Evolutionary conservation across 176 grass and related monocot species (phyloP).

Genomic region (Triticum timopheevii): DNA sequence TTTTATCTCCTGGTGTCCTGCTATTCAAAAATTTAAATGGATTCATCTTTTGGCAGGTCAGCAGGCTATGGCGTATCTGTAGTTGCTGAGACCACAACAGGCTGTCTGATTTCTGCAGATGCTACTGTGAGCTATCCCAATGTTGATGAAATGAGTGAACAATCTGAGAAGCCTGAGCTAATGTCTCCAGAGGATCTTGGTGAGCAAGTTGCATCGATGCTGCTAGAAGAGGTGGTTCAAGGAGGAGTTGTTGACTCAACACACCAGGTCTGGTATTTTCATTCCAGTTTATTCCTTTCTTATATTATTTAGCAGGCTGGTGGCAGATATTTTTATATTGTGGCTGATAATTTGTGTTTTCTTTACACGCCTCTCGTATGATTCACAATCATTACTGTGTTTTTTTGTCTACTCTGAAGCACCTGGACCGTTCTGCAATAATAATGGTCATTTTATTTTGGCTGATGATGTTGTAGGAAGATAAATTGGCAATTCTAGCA

Average conservation of each 20-base stretch:
- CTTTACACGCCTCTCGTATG: background rate
- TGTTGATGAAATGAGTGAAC: constrained; percentile 63
- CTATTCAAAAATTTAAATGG: background rate
- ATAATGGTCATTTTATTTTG: background rate
- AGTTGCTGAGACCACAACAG: constrained; percentile 87
- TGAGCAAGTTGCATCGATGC: constrained; percentile 72
- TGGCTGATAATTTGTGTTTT: constrained; percentile 1
- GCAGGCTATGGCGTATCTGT: constrained; percentile 85
- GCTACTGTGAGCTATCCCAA: constrained; percentile 54
- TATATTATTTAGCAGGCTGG: background rate
- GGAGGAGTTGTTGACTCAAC: constrained; percentile 92
- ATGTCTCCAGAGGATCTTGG: constrained; percentile 87
- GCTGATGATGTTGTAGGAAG: background rate
- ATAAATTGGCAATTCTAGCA: background rate
- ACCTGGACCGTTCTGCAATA: background rate
- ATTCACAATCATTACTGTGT: background rate
- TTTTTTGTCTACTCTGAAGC: background rate
- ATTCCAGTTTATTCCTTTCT: background rate
- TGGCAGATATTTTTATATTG: background rate
- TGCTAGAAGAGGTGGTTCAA: constrained; percentile 76
- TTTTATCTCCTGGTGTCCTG: constrained; percentile 14
- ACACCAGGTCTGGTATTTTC: constrained; percentile 61
- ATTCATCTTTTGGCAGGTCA: constrained; percentile 60
- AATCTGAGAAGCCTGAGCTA: constrained; percentile 62
- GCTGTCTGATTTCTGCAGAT: constrained; percentile 82